phyloP scores from a whole-genome alignment of 2,329 filamentous ascomycete species.

The Xylariaceae sp. region DNA sequence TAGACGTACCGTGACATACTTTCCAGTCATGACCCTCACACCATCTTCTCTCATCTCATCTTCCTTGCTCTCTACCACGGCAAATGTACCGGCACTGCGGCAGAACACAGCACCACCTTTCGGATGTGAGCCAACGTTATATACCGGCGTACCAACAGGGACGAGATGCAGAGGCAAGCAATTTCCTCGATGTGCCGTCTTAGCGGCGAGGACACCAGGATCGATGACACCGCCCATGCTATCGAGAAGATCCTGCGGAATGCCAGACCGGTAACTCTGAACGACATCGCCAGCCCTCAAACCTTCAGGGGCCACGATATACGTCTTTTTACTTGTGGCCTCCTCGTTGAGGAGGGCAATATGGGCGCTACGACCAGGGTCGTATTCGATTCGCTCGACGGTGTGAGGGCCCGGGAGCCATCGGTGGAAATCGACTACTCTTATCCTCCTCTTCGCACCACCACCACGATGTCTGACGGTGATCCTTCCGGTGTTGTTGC shows the following conservation, averaged over 20 bases:
- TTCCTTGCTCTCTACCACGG: constrained; percentile 82
- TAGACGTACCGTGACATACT: constrained; percentile 76
- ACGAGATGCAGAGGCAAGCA: constrained; percentile 95
- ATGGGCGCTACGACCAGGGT: constrained; percentile 87
- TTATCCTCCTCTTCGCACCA: constrained; percentile 84
- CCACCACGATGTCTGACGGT: constrained; percentile 90
- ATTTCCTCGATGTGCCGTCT: constrained; percentile 90
- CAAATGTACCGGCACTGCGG: constrained; percentile 88
- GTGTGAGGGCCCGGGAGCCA: constrained; percentile 72
- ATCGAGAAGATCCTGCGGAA: constrained; percentile 77
- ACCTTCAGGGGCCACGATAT: constrained; percentile 93
- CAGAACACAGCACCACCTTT: constrained; percentile 82
- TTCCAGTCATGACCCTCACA: constrained; percentile 58
- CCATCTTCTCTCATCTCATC: constrained; percentile 61
- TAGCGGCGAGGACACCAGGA: constrained; percentile 90
- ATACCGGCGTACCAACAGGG: constrained; percentile 87
- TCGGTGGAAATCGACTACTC: constrained; percentile 84
- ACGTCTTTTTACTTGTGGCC: constrained; percentile 69
- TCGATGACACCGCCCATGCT: constrained; percentile 92
- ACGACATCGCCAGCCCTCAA: constrained; percentile 87
- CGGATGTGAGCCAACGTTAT: constrained; percentile 74
- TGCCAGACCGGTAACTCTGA: constrained; percentile 85
- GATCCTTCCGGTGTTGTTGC: constrained; percentile 79
- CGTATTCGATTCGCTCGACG: constrained; percentile 93
- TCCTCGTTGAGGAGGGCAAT: constrained; percentile 79